A percentile compares a stretch with the other conserved stretches of the same genome.
These are phyloP conservation scores for Tympanopsis confertula DNA, from an alignment of 2,329 filamentous ascomycete genomes.

Conservation along the genomic window DNA sequence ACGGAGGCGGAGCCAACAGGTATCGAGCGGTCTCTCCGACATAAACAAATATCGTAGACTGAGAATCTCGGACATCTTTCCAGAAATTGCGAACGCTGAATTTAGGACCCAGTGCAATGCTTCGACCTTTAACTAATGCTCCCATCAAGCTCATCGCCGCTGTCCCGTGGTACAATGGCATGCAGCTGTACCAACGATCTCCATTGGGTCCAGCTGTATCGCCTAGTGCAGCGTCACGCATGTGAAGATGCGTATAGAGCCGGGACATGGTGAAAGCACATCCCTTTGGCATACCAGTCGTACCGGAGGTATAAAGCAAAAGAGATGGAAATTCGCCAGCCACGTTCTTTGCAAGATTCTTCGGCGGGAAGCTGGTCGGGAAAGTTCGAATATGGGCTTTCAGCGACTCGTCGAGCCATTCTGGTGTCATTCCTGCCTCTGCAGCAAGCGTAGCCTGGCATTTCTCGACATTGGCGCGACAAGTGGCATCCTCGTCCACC, in stretches of 20 bases:
- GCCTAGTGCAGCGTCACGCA: slow-evolving; percentile 39
- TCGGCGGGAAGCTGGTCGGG: slow-evolving; percentile 40
- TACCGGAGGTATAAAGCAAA: slow-evolving; percentile 78
- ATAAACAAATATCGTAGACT: slow-evolving; percentile 72
- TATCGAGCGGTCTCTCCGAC: slow-evolving; percentile 83
- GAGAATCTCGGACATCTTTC: slow-evolving; percentile 58
- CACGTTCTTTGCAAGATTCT: slow-evolving; percentile 30
- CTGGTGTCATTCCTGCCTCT: slow-evolving; percentile 42
- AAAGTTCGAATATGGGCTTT: slow-evolving; percentile 31
- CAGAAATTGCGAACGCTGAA: slow-evolving; percentile 73
- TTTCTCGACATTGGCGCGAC: slow-evolving; percentile 41
- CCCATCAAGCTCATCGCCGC: slow-evolving; percentile 63
- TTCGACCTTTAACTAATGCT: slow-evolving; percentile 46
- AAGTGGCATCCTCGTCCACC: slow-evolving; percentile 51
- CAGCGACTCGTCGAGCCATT: slow-evolving; percentile 34
- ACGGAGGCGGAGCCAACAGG: slow-evolving; percentile 54
- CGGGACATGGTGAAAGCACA: slow-evolving; percentile 57
- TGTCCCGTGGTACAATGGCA: slow-evolving; percentile 82
- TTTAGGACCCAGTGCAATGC: slow-evolving; percentile 61
- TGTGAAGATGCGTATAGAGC: slow-evolving; percentile 54
- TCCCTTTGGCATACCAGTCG: slow-evolving; percentile 73
- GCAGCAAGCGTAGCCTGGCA: slow-evolving; percentile 46
- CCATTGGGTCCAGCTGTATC: slow-evolving; percentile 38
- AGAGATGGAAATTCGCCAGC: slow-evolving; percentile 44
- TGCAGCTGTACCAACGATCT: slow-evolving; percentile 70